Conservation (phyloP, 1,284 basidiomycete species). For the Tausonia pullulans region DNA sequence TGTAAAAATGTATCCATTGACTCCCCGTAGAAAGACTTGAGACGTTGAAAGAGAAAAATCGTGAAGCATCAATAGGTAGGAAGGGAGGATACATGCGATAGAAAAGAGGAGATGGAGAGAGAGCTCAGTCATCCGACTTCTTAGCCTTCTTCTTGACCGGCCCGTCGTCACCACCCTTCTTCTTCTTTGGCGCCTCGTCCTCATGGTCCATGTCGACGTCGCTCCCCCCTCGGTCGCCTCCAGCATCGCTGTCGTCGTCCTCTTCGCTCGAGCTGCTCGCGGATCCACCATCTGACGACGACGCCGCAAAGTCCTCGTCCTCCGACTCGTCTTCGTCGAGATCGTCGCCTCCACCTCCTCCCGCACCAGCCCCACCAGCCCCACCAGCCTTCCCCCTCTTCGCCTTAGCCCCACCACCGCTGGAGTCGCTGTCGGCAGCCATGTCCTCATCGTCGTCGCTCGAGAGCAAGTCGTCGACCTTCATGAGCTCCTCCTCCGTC, state of each 20-base stretch:
- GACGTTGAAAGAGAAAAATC: no score
- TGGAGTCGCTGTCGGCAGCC: conserved; percentile 33
- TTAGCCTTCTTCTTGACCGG: conserved; percentile 31
- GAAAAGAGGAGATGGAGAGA: not conserved
- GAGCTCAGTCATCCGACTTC: conserved; percentile 15
- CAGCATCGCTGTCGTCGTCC: conserved; percentile 44
- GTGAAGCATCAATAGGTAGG: no score
- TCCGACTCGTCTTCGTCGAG: conserved; percentile 25
- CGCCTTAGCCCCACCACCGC: not conserved
- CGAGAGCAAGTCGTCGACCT: conserved; percentile 50
- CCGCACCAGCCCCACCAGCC: not conserved
- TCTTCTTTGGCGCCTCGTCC: conserved; percentile 43
- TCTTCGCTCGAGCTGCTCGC: conserved; percentile 53
- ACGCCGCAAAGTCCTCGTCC: conserved; percentile 82
- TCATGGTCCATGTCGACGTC: conserved; percentile 46
- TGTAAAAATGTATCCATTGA: no score
- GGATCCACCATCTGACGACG: conserved; percentile 66
- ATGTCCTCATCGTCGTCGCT: conserved; percentile 78
- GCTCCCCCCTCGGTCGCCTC: conserved; percentile 50
- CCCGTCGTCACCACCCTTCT: conserved; percentile 26
- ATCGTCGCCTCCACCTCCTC: conserved; percentile 4
- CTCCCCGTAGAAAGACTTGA: no score
- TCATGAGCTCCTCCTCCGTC: conserved; percentile 77
- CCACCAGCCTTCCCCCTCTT: conserved; percentile 1
- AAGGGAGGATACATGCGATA: not conserved